A percentile compares a stretch with the other conserved stretches of the same genome.
Conservation (phyloP, 345 rosid genomes). For the Erysimum cheiranthoides region DNA sequence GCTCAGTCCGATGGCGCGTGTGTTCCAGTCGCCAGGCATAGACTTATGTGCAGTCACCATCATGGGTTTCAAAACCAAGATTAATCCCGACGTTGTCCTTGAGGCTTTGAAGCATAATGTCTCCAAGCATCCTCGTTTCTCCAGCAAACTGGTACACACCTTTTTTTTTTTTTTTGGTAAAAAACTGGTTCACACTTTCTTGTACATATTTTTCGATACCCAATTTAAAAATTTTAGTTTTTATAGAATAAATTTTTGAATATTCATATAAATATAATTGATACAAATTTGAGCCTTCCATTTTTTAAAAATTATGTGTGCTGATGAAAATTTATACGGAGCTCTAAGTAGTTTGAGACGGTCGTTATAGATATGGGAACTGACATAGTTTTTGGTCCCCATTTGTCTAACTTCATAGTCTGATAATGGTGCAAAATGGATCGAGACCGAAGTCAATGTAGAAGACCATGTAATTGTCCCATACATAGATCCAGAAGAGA, state of each 20-base stretch:
- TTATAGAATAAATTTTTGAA: too few relatives aligned
- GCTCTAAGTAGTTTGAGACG: too few relatives aligned
- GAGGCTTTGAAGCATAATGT: constrained; percentile 59
- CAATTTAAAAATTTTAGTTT: too few relatives aligned
- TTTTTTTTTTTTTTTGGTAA: too few relatives aligned
- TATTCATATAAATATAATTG: too few relatives aligned
- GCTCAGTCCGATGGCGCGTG: constrained; percentile 59
- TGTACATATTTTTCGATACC: background rate
- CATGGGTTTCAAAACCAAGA: constrained; percentile 54
- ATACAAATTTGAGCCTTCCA: too few relatives aligned
- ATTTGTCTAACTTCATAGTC: constrained; percentile 16
- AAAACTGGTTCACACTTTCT: background rate
- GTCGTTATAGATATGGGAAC: background rate
- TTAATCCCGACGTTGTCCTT: constrained; percentile 51
- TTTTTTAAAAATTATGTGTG: too few relatives aligned
- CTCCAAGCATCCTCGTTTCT: constrained; percentile 85
- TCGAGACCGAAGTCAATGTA: constrained; percentile 52
- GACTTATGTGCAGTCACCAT: constrained; percentile 52
- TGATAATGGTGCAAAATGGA: constrained; percentile 60
- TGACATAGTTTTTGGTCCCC: background rate
- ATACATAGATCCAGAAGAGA: constrained; percentile 45
- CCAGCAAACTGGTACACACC: constrained; percentile 59
- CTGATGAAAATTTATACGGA: too few relatives aligned
- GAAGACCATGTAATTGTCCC: constrained; percentile 70
- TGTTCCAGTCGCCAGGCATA: constrained; percentile 55